Evolutionary conservation across 352 stramenopile genomes (phyloP), one percentile per base, ranked within the genome.

Genomic region (Pythium aristosporum): DNA sequence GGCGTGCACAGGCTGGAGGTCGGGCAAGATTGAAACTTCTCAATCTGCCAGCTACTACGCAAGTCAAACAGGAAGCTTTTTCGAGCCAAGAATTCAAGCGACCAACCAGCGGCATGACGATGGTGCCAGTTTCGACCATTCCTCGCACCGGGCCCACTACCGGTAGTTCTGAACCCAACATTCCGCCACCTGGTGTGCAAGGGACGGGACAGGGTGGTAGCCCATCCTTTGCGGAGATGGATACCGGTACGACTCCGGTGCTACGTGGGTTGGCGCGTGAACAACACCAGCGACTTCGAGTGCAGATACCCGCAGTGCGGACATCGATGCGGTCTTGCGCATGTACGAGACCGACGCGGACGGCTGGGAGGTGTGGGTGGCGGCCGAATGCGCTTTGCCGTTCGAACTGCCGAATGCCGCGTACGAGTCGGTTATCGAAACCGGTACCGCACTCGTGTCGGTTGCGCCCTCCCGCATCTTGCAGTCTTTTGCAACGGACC

Each of bases 31-130:
- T n/a, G n/a, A n/a, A n/a, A n/a, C n/a, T 53, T 37, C 47, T 53
- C 47, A 53, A 39, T 53, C 21, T 37, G 47, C 47, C 47, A 53
- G 47, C 47, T 53, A 53, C 47, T 53, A 53, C 47, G 47, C 47
- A 53, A 34, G 47, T 37, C 47, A 53, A 53, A 53, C 47, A 37
- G 47, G 47, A 53, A 53, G 47, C n/a, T 49, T 53, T 53, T 53
- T 37, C 47, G 23, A 53, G 47, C 47, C 47, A 53, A 53, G 7
- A 53, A 53, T n/a, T n/a, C 47, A 53, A 53, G 28, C 47, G 23
- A 53, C 47, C 47, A n/a, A n/a, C 23, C 47, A 37, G 23, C 47
- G 47, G 37, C 47, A 37, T 53, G 23, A 21, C 6, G 47, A 53
- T 37, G 11, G 23, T 36, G 47, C 47, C 47, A 53, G 47, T 53